phyloP scores from a whole-genome alignment of 441 rosid species.

The Dalechampia spathulata region DNA sequence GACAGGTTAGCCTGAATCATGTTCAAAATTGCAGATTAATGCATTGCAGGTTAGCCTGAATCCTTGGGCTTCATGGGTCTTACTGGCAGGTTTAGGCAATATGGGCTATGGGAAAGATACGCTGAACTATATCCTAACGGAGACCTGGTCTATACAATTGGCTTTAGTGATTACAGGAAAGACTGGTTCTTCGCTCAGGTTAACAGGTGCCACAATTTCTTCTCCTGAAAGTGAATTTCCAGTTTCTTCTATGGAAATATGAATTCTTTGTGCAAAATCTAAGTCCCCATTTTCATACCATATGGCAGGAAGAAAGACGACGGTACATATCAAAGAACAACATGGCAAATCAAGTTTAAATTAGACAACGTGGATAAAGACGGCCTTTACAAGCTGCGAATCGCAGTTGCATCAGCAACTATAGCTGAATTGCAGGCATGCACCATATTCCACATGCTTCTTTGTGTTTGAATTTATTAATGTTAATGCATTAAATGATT shows the following conservation, averaged over 20 bases:
- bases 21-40: too few species aligned
- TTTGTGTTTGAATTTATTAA: too few species aligned
- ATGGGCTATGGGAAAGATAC: conserved; percentile 55
- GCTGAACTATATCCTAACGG: conserved; percentile 37
- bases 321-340: conserved; percentile 31
- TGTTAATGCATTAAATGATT: not conserved
- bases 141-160: conserved; percentile 45
- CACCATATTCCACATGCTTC: too few species aligned
- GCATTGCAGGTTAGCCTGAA: too few species aligned
- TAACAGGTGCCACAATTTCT: too few species aligned
- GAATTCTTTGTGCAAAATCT: too few species aligned
- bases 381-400: conserved; percentile 47
- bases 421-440: conserved; percentile 14
- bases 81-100: conserved; percentile 55
- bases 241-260: too few species aligned
- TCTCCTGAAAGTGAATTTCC: too few species aligned
- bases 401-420: conserved; percentile 22
- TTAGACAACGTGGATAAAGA: conserved; percentile 23
- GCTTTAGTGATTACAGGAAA: conserved; percentile 32
- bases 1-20: conserved; percentile 59
- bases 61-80: too few species aligned
- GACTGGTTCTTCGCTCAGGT: conserved; percentile 62
- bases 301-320: conserved; percentile 15
- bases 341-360: conserved; percentile 63
- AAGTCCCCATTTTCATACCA: too few species aligned